phyloP scores from a whole-genome alignment of 1,139 yeast species.

The Suhomyces kunorum region DNA sequence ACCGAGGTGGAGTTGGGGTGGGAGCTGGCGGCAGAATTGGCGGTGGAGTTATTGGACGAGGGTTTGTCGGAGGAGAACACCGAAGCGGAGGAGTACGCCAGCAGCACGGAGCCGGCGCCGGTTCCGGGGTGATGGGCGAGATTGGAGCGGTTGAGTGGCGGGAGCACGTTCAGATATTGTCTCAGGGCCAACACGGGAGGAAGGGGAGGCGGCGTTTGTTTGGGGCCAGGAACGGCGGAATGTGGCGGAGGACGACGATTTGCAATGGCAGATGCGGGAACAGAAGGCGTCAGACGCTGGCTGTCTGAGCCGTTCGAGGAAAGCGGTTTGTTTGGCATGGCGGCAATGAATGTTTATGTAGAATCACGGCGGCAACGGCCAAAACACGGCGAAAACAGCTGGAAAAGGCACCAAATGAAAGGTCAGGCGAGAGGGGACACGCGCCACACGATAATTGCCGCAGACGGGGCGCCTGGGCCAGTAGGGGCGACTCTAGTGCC shows the following conservation, averaged over 20 bases:
- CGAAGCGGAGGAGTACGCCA: background rate
- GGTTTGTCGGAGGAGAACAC: conserved; percentile 4
- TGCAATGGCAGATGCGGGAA: background rate
- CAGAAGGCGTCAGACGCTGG: background rate
- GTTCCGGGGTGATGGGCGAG: conserved; percentile 1
- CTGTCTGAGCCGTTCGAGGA: background rate
- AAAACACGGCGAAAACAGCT: too few relatives aligned
- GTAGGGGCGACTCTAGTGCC: background rate
- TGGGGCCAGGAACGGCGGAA: background rate
- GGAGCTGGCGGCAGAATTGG: background rate
- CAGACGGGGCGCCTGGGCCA: background rate
- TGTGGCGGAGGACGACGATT: too few relatives aligned
- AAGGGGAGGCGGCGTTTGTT: background rate
- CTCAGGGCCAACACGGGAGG: conserved; percentile 10
- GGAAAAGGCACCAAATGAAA: too few relatives aligned
- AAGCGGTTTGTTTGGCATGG: background rate
- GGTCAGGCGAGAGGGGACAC: too few relatives aligned
- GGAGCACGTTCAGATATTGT: conserved; percentile 11
- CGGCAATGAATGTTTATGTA: too few relatives aligned
- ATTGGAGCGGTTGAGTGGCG: conserved; percentile 11
- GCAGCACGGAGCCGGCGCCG: conserved; percentile 1
- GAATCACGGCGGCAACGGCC: too few relatives aligned
- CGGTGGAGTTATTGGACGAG: background rate
- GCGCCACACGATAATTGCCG: too few relatives aligned
- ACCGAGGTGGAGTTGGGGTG: conserved; percentile 1